phyloP scores from a whole-genome alignment of 2,329 filamentous ascomycete species.

The Alternaria gaisen region DNA sequence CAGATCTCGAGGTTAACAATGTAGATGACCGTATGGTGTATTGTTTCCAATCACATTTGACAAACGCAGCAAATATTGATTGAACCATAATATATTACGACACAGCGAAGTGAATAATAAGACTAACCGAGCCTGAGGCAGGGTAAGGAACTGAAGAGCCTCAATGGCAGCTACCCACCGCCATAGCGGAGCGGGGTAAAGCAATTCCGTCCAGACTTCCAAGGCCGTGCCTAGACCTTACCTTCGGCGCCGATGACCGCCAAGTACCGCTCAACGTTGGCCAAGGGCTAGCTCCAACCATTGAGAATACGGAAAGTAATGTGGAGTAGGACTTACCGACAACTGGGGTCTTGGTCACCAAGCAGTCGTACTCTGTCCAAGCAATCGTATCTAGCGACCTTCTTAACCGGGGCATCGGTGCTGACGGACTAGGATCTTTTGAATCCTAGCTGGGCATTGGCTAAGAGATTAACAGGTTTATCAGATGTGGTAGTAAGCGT shows the following conservation, averaged over 20 bases:
- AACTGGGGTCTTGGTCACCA: constrained; percentile 10
- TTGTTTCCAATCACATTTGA: neutral
- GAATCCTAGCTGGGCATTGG: neutral
- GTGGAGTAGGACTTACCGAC: neutral
- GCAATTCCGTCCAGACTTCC: neutral
- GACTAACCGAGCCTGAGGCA: neutral
- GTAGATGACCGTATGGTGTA: neutral
- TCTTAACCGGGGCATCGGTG: constrained; percentile 14
- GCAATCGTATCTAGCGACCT: constrained; percentile 16
- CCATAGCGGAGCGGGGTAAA: constrained; percentile 16
- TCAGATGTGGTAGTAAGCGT: neutral
- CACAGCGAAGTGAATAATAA: neutral
- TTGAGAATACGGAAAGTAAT: neutral
- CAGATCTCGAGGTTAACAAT: neutral
- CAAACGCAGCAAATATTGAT: neutral
- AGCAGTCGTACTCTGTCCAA: constrained; percentile 2
- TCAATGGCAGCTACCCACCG: neutral
- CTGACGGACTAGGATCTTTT: constrained; percentile 1
- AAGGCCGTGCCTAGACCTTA: constrained; percentile 19
- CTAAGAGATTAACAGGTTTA: neutral
- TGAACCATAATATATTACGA: neutral
- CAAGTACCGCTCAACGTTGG: constrained; percentile 28
- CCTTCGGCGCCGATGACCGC: constrained; percentile 16
- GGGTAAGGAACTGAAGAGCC: neutral
- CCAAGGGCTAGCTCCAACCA: constrained; percentile 23